Evolutionary conservation across 2,329 filamentous ascomycete genomes (phyloP).

Genomic region (Saccharata proteae): DNA sequence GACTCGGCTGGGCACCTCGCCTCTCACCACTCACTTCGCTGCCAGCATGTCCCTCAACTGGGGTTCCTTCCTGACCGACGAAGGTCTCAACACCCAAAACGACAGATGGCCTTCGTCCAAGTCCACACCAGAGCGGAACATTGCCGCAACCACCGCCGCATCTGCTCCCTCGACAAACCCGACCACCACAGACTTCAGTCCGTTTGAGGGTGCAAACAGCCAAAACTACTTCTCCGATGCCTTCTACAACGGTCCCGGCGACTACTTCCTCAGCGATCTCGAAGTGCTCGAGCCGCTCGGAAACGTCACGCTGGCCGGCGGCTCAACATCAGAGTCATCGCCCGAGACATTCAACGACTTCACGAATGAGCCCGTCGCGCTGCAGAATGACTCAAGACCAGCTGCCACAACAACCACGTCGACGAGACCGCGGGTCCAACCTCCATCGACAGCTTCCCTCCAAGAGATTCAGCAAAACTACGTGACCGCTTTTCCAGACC

Average conservation of each 20-base stretch:
- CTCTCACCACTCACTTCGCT: too few relatives aligned
- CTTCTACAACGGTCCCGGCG: slow-evolving; percentile 22
- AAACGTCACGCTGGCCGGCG: slow-evolving; percentile 17
- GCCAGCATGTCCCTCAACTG: slow-evolving; percentile 27
- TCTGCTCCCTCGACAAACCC: slow-evolving; percentile 3
- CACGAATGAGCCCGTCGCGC: slow-evolving; percentile 1
- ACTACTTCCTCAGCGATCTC: slow-evolving; percentile 28
- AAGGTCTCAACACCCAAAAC: slow-evolving; percentile 23
- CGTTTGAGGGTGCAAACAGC: slow-evolving; percentile 20
- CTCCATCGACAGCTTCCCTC: slow-evolving; percentile 7
- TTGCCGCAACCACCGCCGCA: background rate
- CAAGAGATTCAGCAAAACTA: slow-evolving; percentile 8
- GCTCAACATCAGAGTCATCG: slow-evolving; percentile 25
- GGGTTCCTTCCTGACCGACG: slow-evolving; percentile 25
- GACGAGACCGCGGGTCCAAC: background rate
- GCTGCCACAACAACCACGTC: background rate
- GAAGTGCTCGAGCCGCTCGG: slow-evolving; percentile 26
- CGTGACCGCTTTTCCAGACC: slow-evolving; percentile 8
- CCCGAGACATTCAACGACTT: slow-evolving; percentile 19
- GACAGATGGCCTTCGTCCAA: slow-evolving; percentile 19
- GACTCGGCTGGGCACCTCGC: too few relatives aligned
- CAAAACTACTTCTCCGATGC: slow-evolving; percentile 25
- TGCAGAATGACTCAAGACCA: slow-evolving; percentile 1
- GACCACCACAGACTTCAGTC: slow-evolving; percentile 13
- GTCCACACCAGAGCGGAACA: background rate